Conservation (phyloP, 305 asterid species). For the Stenogyne calaminthoides region DNA sequence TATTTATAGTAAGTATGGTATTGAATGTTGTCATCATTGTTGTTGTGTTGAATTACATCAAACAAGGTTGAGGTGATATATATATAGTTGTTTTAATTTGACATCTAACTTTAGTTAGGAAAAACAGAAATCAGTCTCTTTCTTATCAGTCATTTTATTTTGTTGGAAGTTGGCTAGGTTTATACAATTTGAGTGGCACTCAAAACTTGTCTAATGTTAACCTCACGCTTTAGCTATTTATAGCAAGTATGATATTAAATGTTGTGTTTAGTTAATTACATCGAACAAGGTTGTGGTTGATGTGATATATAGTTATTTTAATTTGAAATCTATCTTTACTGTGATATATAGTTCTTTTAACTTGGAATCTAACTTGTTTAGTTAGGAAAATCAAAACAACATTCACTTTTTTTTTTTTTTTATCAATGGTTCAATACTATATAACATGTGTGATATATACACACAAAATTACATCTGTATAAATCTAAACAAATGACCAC, state of each 20-base stretch:
- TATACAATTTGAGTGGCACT: conserved; percentile 47
- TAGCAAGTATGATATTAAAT: background rate
- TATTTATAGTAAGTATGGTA: background rate
- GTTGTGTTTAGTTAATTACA: background rate
- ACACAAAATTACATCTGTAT: no score
- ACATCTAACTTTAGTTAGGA: background rate
- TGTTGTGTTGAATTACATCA: background rate
- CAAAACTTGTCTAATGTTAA: no score
- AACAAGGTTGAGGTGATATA: conserved; percentile 1
- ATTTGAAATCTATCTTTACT: no score
- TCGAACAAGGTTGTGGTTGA: background rate
- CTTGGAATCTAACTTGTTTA: background rate
- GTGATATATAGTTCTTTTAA: no score
- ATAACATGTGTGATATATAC: no score
- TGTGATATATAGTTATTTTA: background rate
- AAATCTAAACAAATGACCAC: no score
- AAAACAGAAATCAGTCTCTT: background rate
- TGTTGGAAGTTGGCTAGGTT: conserved; percentile 76
- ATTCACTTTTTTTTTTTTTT: no score
- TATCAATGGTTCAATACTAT: no score
- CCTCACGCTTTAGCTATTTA: background rate
- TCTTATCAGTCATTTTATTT: background rate
- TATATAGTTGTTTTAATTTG: background rate
- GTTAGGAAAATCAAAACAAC: background rate
- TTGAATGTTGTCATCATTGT: background rate